Conservation (phyloP, 2,329 filamentous ascomycete genomes). For the Elsinoe ampelina region DNA sequence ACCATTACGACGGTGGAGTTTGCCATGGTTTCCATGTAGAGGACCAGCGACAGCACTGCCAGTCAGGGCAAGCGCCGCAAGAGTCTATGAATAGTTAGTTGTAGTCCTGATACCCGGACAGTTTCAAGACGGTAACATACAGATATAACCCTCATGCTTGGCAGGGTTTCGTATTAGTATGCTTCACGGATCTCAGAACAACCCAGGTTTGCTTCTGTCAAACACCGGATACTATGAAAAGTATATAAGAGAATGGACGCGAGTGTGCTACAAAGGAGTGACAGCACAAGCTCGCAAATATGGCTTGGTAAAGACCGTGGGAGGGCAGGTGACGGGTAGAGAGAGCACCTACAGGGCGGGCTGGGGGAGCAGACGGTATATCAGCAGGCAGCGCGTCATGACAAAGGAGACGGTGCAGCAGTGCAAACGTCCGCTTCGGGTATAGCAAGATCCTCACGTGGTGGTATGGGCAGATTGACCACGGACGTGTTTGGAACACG, state of each 20-base stretch:
- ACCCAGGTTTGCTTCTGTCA: not conserved
- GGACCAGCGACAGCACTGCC: conserved; percentile 9
- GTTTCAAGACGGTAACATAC: conserved; percentile 12
- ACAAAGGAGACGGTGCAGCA: conserved; percentile 1
- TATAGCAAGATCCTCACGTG: conserved; percentile 12
- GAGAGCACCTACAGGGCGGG: conserved; percentile 8
- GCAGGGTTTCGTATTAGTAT: conserved; percentile 4
- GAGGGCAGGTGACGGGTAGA: conserved; percentile 8
- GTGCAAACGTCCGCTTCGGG: conserved; percentile 7
- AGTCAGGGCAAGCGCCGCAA: conserved; percentile 5
- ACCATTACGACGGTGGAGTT: not conserved
- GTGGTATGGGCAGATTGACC: not conserved
- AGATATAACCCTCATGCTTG: conserved; percentile 10
- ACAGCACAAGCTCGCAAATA: conserved; percentile 10
- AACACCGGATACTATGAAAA: not conserved
- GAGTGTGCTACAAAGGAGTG: conserved; percentile 12
- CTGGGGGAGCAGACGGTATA: conserved; percentile 12
- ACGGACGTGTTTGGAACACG: conserved; percentile 3
- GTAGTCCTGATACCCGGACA: not conserved
- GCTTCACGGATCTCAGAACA: not conserved
- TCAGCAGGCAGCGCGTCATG: conserved; percentile 7
- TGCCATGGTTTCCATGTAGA: conserved; percentile 7
- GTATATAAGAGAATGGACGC: conserved; percentile 14
- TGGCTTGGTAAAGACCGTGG: conserved; percentile 11
- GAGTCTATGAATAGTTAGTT: not conserved